Base-by-base conservation (phyloP, 208 protist species). In the Herpetomonas samuelpessoai region DNA sequence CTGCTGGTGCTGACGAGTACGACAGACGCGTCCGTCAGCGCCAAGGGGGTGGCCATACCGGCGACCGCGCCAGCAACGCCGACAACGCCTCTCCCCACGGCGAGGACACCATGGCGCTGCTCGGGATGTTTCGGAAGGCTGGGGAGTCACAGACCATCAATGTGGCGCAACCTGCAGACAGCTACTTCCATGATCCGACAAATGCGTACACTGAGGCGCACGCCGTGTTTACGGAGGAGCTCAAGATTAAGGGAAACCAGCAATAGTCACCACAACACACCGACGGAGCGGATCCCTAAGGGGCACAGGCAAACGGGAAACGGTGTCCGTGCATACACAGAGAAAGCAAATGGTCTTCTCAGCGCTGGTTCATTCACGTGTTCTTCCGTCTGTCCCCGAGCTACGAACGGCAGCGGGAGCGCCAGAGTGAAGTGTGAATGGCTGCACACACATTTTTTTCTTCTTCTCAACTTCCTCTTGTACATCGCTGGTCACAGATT, bases 201-300 rank as follows among this genome's bases (percentile, higher is more conserved):
- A 83, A 88, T 26, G 68, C 74, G 25, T 95, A 92, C 77, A 91
- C 83, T 6, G 89, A 95, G 65, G 62, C 86, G 16, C 83, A 92
- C 56, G 81, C 83, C 0, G 78, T 95, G 31, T 95, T 89, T 56
- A 95, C 88, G 27, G 83, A 91, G 76, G 78, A 90, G 45, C 48
- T 91, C 30, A 92, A 88, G 62, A 27, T 90, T 25, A 79, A 68
- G 27, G 47, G 74, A 18, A 50, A 65, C 24, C 59, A 63, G 25
- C 41, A 28, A 14, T 48, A 44, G 27, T 57, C 12, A 57, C 55
- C 35, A 47, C 56, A 27, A 57, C 10, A 12, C 21, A 10, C 21
- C 24, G 19, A 57, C 21, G 0, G 24, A n/a, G n/a, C n/a, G n/a
- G n/a, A n/a, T n/a, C n/a, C n/a, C n/a, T n/a, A n/a, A n/a, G n/a